Evolutionary conservation across 768 basidiomycete species (phyloP), one percentile per base, ranked within the genome.

Genomic region (Trametes sanguinea): DNA sequence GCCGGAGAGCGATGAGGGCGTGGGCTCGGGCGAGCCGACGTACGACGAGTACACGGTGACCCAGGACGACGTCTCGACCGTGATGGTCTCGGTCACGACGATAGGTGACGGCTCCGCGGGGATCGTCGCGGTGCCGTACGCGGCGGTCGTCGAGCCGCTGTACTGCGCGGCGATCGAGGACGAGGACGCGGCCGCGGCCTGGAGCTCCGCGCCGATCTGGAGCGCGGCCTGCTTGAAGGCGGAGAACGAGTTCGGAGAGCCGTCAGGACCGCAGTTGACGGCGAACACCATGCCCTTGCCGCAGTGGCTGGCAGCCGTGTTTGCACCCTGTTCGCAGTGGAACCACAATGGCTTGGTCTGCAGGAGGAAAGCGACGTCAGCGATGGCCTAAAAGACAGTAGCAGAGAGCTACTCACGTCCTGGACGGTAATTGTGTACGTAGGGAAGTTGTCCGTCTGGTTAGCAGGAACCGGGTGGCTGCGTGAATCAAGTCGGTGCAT

Each of bases 231-330:
- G 75, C 76, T 86, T 82, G 78, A 87, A 86, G 67, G 81, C 81
- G 48, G 76, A 74, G 76, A 87, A 87, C 6, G 85, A 86, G 74
- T 86, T 86, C 51, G 81, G 71, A 45, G 77, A 63, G 60, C 81
- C 84, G 65, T 82, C 82, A 2, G 74, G 66, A 40, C 83, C 83
- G 72, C 84, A 85, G 74, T 88, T 87, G 69, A 87, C 79, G 17
- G 84, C 81, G 69, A 87, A 86, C 45, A 88, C 84, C 85, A 88
- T 87, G 67, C 85, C 86, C 62, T 74, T 66, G 57, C 85, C 84
- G 65, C 87, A 87, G 71, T 88, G 86, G 60, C 78, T 80, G 39
- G 71, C 75, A 4, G 84, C 75, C 2, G 81, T 83, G 43, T 78
- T 75, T 45, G 74, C 77, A 54, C 75, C 81, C 65, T 87, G 86